Percentiles rank a stretch among this genome's conserved stretches.
These are phyloP conservation scores for Arthrobotrys musiformis DNA, from an alignment of 2,329 filamentous ascomycete genomes.

Conservation along the genomic window DNA sequence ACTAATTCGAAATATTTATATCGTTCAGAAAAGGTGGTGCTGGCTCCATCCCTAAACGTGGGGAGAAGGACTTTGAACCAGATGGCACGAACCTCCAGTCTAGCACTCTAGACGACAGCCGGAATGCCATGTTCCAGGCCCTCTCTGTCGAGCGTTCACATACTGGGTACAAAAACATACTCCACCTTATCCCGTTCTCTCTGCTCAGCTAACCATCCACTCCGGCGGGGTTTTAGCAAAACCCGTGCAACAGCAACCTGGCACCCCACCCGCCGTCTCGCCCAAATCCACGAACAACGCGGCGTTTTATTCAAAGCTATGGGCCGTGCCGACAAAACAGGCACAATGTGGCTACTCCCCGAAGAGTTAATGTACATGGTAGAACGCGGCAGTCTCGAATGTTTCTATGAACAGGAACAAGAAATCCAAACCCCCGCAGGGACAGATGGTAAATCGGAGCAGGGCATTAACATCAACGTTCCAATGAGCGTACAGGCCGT, in stretches of 20 bases:
- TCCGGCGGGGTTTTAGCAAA: constrained; percentile 38
- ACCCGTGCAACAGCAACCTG: constrained; percentile 62
- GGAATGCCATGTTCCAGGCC: constrained; percentile 88
- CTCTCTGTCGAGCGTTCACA: constrained; percentile 65
- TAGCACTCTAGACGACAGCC: constrained; percentile 79
- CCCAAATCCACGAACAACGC: constrained; percentile 76
- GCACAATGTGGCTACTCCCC: constrained; percentile 82
- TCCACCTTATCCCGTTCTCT: not conserved
- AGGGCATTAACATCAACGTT: constrained; percentile 62
- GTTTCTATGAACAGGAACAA: constrained; percentile 71
- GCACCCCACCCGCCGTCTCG: constrained; percentile 68
- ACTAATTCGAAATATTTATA: not conserved
- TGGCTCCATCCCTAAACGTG: constrained; percentile 80
- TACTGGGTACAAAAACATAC: constrained; percentile 19
- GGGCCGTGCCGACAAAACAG: constrained; percentile 74
- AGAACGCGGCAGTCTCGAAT: constrained; percentile 85
- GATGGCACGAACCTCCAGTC: constrained; percentile 87
- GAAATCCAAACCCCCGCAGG: constrained; percentile 63
- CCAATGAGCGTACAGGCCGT: constrained; percentile 91
- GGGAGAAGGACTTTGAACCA: constrained; percentile 96
- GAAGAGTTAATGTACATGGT: constrained; percentile 92
- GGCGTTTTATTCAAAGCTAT: constrained; percentile 80
- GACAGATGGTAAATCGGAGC: constrained; percentile 63
- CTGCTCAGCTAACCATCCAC: constrained; percentile 8
- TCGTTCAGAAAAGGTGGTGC: constrained; percentile 33